Percentiles rank a stretch among this genome's conserved stretches.
phyloP scores from a whole-genome alignment of 768 basidiomycete species.

The Lentinula boryana region DNA sequence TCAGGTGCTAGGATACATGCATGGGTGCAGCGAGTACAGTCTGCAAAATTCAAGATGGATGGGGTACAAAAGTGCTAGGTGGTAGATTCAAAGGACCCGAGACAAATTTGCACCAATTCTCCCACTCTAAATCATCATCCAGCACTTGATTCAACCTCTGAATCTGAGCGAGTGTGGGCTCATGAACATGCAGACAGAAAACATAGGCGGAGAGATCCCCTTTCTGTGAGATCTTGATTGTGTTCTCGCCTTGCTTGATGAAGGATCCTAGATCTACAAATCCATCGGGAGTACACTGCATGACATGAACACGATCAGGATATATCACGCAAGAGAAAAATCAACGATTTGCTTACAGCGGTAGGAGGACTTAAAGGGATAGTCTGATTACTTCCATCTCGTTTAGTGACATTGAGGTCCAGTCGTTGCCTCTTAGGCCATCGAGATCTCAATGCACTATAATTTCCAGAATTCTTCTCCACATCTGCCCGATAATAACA shows the following conservation, averaged over 20 bases:
- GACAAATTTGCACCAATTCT: conserved; percentile 30
- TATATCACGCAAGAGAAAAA: background rate
- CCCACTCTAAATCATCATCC: conserved; percentile 32
- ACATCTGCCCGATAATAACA: conserved; percentile 1
- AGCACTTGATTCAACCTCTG: conserved; percentile 22
- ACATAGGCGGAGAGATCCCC: conserved; percentile 38
- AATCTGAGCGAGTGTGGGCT: conserved; percentile 41
- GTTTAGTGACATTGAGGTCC: conserved; percentile 28
- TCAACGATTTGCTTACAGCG: conserved; percentile 19
- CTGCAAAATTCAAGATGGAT: too few species aligned
- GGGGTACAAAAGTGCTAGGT: background rate
- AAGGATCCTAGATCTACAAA: conserved; percentile 48
- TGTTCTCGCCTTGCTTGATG: conserved; percentile 33
- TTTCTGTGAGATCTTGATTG: conserved; percentile 34
- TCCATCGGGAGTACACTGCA: conserved; percentile 29
- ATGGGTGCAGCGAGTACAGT: too few species aligned
- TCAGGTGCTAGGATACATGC: too few species aligned
- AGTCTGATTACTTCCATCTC: conserved; percentile 18
- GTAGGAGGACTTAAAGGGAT: conserved; percentile 40
- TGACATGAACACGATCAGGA: background rate
- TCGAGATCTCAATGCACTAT: conserved; percentile 18
- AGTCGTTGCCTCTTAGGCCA: conserved; percentile 34
- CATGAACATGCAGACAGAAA: conserved; percentile 43
- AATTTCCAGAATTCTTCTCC: background rate
- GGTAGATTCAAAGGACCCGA: conserved; percentile 26